These are phyloP conservation scores for Trametes maxima DNA, from an alignment of 768 basidiomycete species.

Conservation along the genomic window DNA sequence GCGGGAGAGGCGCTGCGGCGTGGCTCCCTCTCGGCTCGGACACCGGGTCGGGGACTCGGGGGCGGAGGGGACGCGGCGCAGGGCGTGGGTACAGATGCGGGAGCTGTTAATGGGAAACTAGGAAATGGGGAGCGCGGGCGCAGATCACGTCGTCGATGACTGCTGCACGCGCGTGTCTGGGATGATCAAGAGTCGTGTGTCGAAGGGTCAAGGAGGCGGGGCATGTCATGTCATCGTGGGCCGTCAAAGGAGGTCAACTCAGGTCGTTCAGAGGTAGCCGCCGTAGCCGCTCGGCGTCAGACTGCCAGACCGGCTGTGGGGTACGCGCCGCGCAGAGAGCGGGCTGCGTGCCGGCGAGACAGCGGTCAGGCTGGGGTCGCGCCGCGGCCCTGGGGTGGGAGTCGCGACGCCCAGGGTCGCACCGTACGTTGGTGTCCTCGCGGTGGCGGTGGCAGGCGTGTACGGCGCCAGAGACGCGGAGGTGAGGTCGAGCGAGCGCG, in stretches of 20 bases:
- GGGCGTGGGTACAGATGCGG: background rate
- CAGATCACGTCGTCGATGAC: too few relatives aligned
- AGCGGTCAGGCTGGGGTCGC: constrained; percentile 12
- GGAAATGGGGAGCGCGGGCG: too few relatives aligned
- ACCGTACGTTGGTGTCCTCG: constrained; percentile 18
- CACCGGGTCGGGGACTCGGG: too few relatives aligned
- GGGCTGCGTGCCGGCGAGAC: constrained; percentile 11
- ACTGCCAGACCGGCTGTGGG: constrained; percentile 13
- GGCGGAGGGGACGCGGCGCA: background rate
- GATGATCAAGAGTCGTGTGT: background rate
- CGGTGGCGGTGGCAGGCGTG: constrained; percentile 16
- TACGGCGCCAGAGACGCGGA: constrained; percentile 17
- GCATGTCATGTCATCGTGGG: background rate
- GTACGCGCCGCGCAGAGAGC: constrained; percentile 12
- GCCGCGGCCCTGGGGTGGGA: constrained; percentile 6
- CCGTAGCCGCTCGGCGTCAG: constrained; percentile 4
- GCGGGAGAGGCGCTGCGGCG: background rate
- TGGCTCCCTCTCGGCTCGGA: too few relatives aligned
- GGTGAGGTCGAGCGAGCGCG: constrained; percentile 28
- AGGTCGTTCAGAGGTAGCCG: constrained; percentile 2
- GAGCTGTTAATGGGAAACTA: too few relatives aligned
- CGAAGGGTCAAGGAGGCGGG: background rate
- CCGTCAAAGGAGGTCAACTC: constrained; percentile 1
- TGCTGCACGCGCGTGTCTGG: background rate
- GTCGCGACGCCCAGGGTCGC: background rate